A percentile compares a stretch with the other conserved stretches of the same genome.
Conservation (phyloP, 2,329 filamentous ascomycete genomes). For the Penicillium hordei region DNA sequence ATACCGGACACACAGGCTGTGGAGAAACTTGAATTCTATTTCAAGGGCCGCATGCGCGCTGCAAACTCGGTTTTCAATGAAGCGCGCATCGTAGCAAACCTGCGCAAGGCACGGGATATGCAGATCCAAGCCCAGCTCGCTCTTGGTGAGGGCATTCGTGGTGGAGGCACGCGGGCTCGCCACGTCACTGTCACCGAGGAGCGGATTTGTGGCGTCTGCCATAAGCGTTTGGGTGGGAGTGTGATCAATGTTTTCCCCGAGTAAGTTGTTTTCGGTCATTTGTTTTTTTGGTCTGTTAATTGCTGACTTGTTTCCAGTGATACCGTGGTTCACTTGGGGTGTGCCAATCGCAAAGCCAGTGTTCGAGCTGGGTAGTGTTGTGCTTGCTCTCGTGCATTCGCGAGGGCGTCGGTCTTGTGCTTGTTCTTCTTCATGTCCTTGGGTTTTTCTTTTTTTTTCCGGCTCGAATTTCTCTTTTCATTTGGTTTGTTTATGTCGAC, state of each 20-base stretch:
- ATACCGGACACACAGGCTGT: conserved; percentile 81
- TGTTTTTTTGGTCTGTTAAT: not conserved
- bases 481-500: conserved; percentile 15
- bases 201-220: conserved; percentile 84
- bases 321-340: conserved; percentile 76
- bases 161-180: conserved; percentile 58
- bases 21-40: conserved; percentile 80
- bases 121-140: conserved; percentile 70
- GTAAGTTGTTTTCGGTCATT: conserved; percentile 48
- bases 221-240: conserved; percentile 87
- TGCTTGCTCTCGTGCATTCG: conserved; percentile 11
- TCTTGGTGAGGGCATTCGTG: conserved; percentile 63
- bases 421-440: not conserved
- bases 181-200: conserved; percentile 85
- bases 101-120: conserved; percentile 78
- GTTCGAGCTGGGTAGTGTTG: conserved; percentile 20
- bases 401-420: not conserved
- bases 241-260: conserved; percentile 89
- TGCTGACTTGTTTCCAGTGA: conserved; percentile 40
- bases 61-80: conserved; percentile 82
- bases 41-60: conserved; percentile 82
- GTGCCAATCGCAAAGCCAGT: conserved; percentile 53
- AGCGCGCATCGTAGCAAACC: conserved; percentile 70
- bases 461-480: not conserved
- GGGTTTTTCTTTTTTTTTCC: not conserved